Evolutionary conservation across 768 basidiomycete genomes (phyloP).

Genomic region (Galerina marginata): DNA sequence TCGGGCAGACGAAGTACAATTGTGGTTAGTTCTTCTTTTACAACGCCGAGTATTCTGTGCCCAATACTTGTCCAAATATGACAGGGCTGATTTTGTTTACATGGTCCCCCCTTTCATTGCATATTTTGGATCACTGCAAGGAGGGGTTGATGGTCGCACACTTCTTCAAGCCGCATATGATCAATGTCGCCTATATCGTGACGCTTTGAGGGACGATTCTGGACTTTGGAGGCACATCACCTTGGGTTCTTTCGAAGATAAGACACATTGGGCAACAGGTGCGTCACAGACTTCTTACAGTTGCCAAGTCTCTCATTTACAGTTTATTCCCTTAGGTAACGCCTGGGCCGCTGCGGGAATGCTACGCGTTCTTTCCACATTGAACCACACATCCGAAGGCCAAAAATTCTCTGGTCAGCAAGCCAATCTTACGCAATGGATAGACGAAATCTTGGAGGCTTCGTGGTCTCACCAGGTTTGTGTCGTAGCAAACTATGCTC

Average conservation of each 20-base stretch:
- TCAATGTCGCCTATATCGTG: constrained; percentile 53
- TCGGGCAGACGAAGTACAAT: constrained; percentile 53
- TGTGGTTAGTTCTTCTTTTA: constrained; percentile 44
- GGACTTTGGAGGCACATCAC: constrained; percentile 63
- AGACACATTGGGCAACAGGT: constrained; percentile 65
- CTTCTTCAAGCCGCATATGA: constrained; percentile 47
- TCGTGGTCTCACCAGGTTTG: constrained; percentile 51
- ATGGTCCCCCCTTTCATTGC: constrained; percentile 68
- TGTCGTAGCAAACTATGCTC: too few relatives aligned
- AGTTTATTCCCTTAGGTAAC: constrained; percentile 45
- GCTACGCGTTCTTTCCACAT: constrained; percentile 60
- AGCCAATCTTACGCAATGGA: constrained; percentile 54
- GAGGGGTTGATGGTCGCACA: constrained; percentile 35
- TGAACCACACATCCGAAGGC: constrained; percentile 50
- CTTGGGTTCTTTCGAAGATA: constrained; percentile 50
- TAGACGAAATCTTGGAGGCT: constrained; percentile 53
- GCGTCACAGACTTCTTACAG: neutral
- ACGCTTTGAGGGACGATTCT: constrained; percentile 50
- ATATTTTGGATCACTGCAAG: constrained; percentile 60
- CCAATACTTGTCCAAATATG: constrained; percentile 19
- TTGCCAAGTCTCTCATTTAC: too few relatives aligned
- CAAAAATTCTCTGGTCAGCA: constrained; percentile 43
- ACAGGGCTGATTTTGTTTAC: constrained; percentile 60
- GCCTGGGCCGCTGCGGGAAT: constrained; percentile 74
- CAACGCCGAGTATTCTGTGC: neutral